Evolutionary conservation across 2,329 filamentous ascomycete species (phyloP).

Genomic region (Fusarium sp.): DNA sequence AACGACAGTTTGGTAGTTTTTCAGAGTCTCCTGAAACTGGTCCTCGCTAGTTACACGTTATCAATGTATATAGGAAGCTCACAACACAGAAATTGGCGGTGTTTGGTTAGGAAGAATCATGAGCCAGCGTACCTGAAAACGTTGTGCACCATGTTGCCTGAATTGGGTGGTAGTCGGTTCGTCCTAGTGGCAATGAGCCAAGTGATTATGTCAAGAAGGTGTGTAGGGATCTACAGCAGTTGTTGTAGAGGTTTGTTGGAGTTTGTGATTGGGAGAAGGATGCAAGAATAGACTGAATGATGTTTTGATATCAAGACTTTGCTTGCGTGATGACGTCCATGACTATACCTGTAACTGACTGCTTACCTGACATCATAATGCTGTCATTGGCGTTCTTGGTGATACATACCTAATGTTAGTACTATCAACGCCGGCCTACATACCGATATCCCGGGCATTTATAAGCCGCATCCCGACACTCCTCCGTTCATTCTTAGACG

Average conservation of each 20-base stretch:
- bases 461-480: neutral
- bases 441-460: neutral
- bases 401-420: too few relatives aligned
- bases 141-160: conserved; percentile 34
- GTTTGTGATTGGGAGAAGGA: neutral
- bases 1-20: conserved; percentile 19
- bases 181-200: conserved; percentile 6
- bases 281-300: neutral
- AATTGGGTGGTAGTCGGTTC: neutral
- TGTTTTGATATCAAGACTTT: conserved; percentile 5
- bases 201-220: neutral
- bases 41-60: conserved; percentile 10
- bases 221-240: neutral
- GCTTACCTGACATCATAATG: conserved; percentile 31
- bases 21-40: conserved; percentile 26
- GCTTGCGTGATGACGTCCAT: conserved; percentile 12
- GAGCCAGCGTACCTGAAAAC: conserved; percentile 12
- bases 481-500: neutral
- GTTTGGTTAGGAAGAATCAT: neutral
- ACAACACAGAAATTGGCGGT: neutral
- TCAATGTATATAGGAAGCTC: neutral
- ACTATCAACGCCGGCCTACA: neutral
- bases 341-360: neutral
- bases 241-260: fast-evolving
- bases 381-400: conserved; percentile 19